phyloP scores from a whole-genome alignment of 1,284 basidiomycete species.

The Ustilago curta region DNA sequence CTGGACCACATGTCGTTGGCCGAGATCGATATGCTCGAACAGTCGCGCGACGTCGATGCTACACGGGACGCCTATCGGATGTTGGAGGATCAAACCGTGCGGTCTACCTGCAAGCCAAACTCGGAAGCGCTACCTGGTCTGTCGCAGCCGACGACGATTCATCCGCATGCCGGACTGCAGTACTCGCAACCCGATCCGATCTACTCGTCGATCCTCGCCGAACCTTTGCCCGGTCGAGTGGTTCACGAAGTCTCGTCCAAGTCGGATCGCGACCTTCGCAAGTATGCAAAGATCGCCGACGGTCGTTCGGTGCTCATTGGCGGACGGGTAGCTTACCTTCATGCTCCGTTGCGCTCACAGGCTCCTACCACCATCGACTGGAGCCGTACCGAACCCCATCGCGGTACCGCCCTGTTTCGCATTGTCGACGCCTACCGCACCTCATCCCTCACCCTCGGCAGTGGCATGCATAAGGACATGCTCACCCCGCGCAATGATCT shows the following conservation, averaged over 20 bases:
- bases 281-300: constrained; percentile 29
- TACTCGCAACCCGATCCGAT: constrained; percentile 64
- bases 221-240: constrained; percentile 54
- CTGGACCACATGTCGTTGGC: constrained; percentile 39
- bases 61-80: constrained; percentile 43
- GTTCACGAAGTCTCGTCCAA: constrained; percentile 47
- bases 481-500: constrained; percentile 39
- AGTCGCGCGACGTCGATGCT: constrained; percentile 40
- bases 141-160: constrained; percentile 50
- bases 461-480: constrained; percentile 49
- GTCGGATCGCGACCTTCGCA: constrained; percentile 20
- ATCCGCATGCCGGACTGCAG: constrained; percentile 62
- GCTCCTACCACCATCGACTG: constrained; percentile 49
- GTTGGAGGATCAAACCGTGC: constrained; percentile 30
- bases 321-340: constrained; percentile 41
- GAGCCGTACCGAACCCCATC: constrained; percentile 35
- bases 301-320: constrained; percentile 41
- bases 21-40: constrained; percentile 53
- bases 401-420: constrained; percentile 44
- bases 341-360: constrained; percentile 34
- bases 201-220: constrained; percentile 53
- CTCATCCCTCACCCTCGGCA: constrained; percentile 13
- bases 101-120: not conserved
- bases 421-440: constrained; percentile 49
- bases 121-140: constrained; percentile 29